Conservation (phyloP, 2,329 filamentous ascomycete species). For the Claviceps pazoutovae region DNA sequence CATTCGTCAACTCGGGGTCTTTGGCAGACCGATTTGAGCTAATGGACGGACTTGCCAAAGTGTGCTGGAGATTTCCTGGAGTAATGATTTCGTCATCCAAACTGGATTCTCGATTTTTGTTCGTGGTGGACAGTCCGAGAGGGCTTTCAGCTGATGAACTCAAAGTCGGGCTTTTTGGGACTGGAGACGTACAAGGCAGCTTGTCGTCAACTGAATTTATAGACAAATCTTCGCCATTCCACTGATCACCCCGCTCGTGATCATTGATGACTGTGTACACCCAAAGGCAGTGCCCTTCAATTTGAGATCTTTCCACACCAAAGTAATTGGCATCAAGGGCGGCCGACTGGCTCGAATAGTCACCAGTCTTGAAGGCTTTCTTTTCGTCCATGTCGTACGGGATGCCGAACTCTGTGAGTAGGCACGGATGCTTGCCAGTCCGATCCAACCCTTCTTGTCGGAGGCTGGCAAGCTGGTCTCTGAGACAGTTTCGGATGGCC, state of each 20-base stretch:
- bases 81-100: slow-evolving; percentile 48
- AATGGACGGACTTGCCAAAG: slow-evolving; percentile 54
- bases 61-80: slow-evolving; percentile 61
- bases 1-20: slow-evolving; percentile 43
- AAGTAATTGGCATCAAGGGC: slow-evolving; percentile 96
- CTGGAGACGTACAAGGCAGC: slow-evolving; percentile 36
- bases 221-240: slow-evolving; percentile 95
- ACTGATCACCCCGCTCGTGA: slow-evolving; percentile 80
- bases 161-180: slow-evolving; percentile 27
- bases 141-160: slow-evolving; percentile 33
- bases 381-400: slow-evolving; percentile 98
- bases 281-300: slow-evolving; percentile 85
- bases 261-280: slow-evolving; percentile 72
- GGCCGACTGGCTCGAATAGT: slow-evolving; percentile 82
- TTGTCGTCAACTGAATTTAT: slow-evolving; percentile 79
- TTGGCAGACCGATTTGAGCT: slow-evolving; percentile 39
- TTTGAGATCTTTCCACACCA: slow-evolving; percentile 68
- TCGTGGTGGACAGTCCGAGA: slow-evolving; percentile 10
- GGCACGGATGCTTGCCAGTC: slow-evolving; percentile 74
- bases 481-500: slow-evolving; percentile 86
- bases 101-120: slow-evolving; percentile 21
- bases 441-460: slow-evolving; percentile 76
- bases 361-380: slow-evolving; percentile 85
- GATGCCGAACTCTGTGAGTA: slow-evolving; percentile 93
- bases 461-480: slow-evolving; percentile 72